Percentiles rank a stretch among this genome's conserved stretches.
Conservation (phyloP, 306 rosid species). For the Medicago ruthenica region DNA sequence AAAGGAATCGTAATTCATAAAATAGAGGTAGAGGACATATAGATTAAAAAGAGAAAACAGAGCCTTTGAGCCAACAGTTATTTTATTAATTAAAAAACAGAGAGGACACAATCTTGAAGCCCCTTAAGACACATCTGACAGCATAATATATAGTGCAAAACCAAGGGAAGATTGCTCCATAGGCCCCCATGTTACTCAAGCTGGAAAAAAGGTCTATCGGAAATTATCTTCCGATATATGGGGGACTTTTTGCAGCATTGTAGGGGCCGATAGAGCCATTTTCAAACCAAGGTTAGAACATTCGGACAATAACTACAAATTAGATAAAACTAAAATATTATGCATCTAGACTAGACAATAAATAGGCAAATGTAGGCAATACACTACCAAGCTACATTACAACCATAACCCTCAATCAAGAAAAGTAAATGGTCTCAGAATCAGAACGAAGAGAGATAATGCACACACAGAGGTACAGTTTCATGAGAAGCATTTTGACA, state of each 20-base stretch:
- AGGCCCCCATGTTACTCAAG: no score
- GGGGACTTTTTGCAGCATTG: no score
- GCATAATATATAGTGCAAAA: no score
- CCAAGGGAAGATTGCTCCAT: no score
- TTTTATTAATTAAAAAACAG: no score
- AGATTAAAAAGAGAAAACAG: not conserved
- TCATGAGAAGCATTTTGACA: not conserved
- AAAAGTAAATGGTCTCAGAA: not conserved
- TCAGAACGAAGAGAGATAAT: not conserved
- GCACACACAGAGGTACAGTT: not conserved
- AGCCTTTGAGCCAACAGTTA: not conserved
- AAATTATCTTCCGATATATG: no score
- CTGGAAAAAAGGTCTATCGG: no score
- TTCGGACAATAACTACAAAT: not conserved
- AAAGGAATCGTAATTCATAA: not conserved
- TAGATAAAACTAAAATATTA: not conserved
- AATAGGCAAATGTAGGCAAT: not conserved
- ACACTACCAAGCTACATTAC: not conserved
- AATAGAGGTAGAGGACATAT: not conserved
- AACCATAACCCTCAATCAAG: not conserved
- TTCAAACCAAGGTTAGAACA: not conserved
- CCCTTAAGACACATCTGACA: no score
- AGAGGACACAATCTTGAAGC: no score
- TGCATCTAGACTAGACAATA: not conserved
- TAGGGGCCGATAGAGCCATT: not conserved